Base-by-base conservation (phyloP, 202 grass and related monocot species). In the Setaria italica region DNA sequence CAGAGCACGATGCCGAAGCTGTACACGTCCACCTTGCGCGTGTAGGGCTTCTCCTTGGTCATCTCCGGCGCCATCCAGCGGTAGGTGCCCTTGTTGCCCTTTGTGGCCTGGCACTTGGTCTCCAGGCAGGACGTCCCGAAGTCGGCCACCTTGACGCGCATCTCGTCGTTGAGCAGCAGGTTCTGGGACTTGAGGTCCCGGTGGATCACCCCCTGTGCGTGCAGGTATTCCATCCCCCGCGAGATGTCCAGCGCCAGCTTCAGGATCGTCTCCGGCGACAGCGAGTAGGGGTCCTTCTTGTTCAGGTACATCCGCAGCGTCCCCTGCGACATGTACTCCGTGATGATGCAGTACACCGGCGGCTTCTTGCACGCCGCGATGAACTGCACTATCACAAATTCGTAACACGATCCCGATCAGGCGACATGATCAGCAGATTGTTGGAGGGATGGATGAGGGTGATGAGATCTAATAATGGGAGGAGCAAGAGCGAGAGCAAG, bases 1-100 rank as follows among this genome's bases (percentile, higher is more conserved):
- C 97, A 99, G 42, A 99, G 92, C 70, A 99, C 97, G 78, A 99
- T 94, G 42, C 97, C 94, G 63, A 99, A 99, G 84, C 97, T 99
- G 72, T 99, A 99, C 11, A 99, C 97, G 33, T 99, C 97, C 0
- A 99, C 94, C 89, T 97, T 97, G 62, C 90, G 88, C 0, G 97
- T 99, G 84, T 88, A 99, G 1, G 97, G 97, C 86, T 94, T 99
- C 73, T 99, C 97, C 88, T 93, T 94, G 69, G 85, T 87, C 97
- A 99, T 97, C 86, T 99, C 97, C 2, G 97, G 97, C 29, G 97
- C 97, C 97, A 99, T 99, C 97, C 97, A 99, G 0, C 97, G 87
- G 80, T 99, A 99, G 7, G 97, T 99, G 53, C 97, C 97, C 90
- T 94, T 97, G 83, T 99, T 99, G 4, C 94, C 97, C 79, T 99